Conservation (phyloP, 2,329 filamentous ascomycete species). For the Fusarium sp. region DNA sequence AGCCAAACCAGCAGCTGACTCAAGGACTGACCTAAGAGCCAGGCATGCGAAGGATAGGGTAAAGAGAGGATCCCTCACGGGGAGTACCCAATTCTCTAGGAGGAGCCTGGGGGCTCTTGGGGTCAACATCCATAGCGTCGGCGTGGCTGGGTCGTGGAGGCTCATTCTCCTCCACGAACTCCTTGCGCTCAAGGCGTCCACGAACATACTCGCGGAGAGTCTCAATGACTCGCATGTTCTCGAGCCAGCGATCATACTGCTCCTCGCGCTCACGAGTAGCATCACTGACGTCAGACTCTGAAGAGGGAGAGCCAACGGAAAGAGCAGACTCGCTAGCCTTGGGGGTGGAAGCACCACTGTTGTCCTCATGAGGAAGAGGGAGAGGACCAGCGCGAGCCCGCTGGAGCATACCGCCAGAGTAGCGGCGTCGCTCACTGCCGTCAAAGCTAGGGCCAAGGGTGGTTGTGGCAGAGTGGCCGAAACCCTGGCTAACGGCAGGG, state of each 20-base stretch:
- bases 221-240: slow-evolving; percentile 75
- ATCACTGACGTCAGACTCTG: slow-evolving; percentile 66
- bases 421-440: slow-evolving; percentile 72
- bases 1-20: slow-evolving; percentile 29
- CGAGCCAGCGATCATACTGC: slow-evolving; percentile 73
- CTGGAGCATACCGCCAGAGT: slow-evolving; percentile 76
- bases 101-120: slow-evolving; percentile 49
- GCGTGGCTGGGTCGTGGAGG: slow-evolving; percentile 31
- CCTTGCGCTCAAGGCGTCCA: slow-evolving; percentile 66
- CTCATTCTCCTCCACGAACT: slow-evolving; percentile 59
- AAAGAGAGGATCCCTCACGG: slow-evolving; percentile 53
- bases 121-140: slow-evolving; percentile 55
- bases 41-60: slow-evolving; percentile 57
- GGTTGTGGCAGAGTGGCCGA: slow-evolving; percentile 76
- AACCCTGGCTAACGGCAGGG: slow-evolving; percentile 76
- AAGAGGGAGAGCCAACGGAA: slow-evolving; percentile 66
- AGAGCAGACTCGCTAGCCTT: slow-evolving; percentile 58
- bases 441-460: slow-evolving; percentile 78
- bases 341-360: slow-evolving; percentile 58
- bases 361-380: slow-evolving; percentile 53
- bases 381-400: slow-evolving; percentile 62
- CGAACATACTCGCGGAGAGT: slow-evolving; percentile 69
- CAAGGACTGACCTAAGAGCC: slow-evolving; percentile 45
- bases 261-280: slow-evolving; percentile 69
- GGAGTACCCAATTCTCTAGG: slow-evolving; percentile 41